These are phyloP conservation scores for Claviceps sp. DNA, from an alignment of 2,329 filamentous ascomycete species.

Conservation along the genomic window DNA sequence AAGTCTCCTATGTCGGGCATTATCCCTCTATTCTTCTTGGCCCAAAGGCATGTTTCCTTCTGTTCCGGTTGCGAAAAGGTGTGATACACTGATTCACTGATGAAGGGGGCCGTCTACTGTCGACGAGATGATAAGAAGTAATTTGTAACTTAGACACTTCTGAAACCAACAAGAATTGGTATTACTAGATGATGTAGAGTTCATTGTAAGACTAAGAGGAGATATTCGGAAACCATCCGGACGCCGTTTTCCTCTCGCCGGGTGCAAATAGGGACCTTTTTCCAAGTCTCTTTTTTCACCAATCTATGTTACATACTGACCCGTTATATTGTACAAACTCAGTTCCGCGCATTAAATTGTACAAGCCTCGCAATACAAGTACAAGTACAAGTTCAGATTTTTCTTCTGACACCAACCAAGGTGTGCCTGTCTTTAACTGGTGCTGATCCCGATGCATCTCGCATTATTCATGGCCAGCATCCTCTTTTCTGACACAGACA, in stretches of 20 bases:
- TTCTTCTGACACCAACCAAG: background rate
- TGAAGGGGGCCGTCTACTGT: too few relatives aligned
- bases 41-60: too few relatives aligned
- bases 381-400: background rate
- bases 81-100: too few relatives aligned
- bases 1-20: too few relatives aligned
- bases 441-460: background rate
- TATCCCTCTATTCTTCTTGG: too few relatives aligned
- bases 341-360: background rate
- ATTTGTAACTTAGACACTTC: too few relatives aligned
- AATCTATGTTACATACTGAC: slow-evolving; percentile 2
- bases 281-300: background rate
- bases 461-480: background rate
- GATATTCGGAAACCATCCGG: slow-evolving; percentile 2
- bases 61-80: too few relatives aligned
- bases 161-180: background rate
- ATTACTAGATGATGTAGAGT: background rate
- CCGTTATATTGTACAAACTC: slow-evolving; percentile 3
- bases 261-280: background rate
- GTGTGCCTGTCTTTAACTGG: background rate
- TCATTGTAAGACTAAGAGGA: slow-evolving; percentile 1
- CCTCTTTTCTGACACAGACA: background rate
- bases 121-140: too few relatives aligned
- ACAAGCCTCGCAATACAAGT: background rate
- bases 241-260: background rate